Evolutionary conservation across 495 filamentous ascomycete genomes (phyloP), one percentile per base, ranked within the genome.

Genomic region (Pseudoneurospora amorphoporcata): DNA sequence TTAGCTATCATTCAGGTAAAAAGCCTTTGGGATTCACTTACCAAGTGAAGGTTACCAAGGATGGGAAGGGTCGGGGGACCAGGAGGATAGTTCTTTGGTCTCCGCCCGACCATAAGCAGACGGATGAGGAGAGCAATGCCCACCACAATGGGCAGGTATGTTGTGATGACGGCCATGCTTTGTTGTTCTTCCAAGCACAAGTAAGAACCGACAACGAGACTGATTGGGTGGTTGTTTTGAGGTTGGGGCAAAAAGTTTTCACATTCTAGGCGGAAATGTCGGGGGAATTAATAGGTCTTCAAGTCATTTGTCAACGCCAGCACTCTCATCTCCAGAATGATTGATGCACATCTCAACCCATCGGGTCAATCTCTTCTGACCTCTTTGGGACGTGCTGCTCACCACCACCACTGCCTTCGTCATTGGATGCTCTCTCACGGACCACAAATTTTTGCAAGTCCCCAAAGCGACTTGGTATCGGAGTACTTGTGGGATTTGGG

Each of bases 41-140:
- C 77, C 73, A 72, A 75, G 65, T 82, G 79, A 45, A 82, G 73
- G 45, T 82, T 82, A 2, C 80, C 80, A 19, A 82, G 74, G 16
- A 82, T 71, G 12, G 80, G 80, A 19, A 82, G 71, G 3, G 79
- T 82, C 1, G 78, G 79, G 1, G 80, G 79, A 8, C 79, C 80
- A 23, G 80, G 80, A 10, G 80, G 80, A 17, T 76, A 76, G 70
- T 74, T 76, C 70, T 75, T 79, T 10, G 79, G 79, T 43, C 80
- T 70, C 37, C 78, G 71, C n/a, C 78, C 78, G 0, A 71, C 74
- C 47, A 75, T 68, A n/a, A 80, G 39, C 16, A 80, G 73, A 5
- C 75, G 75, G 73, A 78, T 71, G 68, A 80, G 2, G 70, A 80
- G 71, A 40, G 74, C 75, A 37, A 76, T 73, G n/a, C 68, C 72